Conservation (phyloP, 1,139 yeast species). For the Maudiozyma humilis region DNA sequence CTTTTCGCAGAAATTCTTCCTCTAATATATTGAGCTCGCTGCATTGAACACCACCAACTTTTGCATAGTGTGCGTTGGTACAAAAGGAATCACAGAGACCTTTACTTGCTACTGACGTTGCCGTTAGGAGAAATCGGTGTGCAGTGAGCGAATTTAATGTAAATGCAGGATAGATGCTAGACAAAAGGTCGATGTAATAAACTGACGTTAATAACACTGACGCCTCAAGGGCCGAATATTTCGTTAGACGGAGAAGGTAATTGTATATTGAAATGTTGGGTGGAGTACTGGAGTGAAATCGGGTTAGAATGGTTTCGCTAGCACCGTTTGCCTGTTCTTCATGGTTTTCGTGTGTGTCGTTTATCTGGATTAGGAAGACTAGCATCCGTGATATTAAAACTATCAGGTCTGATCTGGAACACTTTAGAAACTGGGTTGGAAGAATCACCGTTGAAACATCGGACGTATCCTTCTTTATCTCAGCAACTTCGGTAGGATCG, state of each 20-base stretch:
- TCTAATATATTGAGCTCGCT: constrained; percentile 82
- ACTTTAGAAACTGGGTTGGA: constrained; percentile 42
- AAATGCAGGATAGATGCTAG: constrained; percentile 71
- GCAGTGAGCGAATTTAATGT: constrained; percentile 86
- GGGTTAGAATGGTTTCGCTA: constrained; percentile 41
- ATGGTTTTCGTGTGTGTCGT: constrained; percentile 39
- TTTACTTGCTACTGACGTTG: constrained; percentile 85
- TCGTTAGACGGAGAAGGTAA: constrained; percentile 67
- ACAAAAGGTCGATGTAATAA: constrained; percentile 78
- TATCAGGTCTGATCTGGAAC: constrained; percentile 64
- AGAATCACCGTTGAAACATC: constrained; percentile 28
- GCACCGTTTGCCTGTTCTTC: constrained; percentile 7
- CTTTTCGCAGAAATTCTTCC: constrained; percentile 74
- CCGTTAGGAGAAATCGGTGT: constrained; percentile 82
- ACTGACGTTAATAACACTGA: constrained; percentile 73
- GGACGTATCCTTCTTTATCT: neutral
- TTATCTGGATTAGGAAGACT: constrained; percentile 56
- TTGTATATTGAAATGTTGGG: constrained; percentile 78
- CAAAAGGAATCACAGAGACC: constrained; percentile 92
- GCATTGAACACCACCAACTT: constrained; percentile 88
- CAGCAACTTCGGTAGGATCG: neutral
- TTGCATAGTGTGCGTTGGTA: constrained; percentile 88
- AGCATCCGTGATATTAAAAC: constrained; percentile 73
- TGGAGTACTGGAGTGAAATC: constrained; percentile 90
- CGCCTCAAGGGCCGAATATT: constrained; percentile 78